Evolutionary conservation across 2,329 filamentous ascomycete genomes (phyloP).

Genomic region (Cadophora sp.): DNA sequence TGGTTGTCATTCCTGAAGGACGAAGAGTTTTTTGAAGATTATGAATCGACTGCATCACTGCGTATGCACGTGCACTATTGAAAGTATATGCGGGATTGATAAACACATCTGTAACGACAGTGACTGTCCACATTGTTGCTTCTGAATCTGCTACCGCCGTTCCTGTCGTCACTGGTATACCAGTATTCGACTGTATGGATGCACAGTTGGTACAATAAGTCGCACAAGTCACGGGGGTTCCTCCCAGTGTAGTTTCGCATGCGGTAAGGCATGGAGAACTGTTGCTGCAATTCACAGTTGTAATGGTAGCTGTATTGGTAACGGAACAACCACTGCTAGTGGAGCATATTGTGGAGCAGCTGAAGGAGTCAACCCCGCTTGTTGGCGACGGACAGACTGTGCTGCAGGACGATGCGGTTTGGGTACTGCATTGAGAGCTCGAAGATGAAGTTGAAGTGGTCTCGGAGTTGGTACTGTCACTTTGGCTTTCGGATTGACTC

Average conservation of each 20-base stretch:
- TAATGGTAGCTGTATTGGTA: slow-evolving; percentile 1
- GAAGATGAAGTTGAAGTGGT: neutral
- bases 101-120: slow-evolving; percentile 7
- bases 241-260: slow-evolving; percentile 4
- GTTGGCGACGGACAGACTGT: neutral
- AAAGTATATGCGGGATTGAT: neutral
- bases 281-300: neutral
- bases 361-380: neutral
- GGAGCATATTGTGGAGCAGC: neutral
- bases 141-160: neutral
- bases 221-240: neutral
- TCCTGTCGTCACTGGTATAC: neutral
- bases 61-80: neutral
- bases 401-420: slow-evolving; percentile 1
- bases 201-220: neutral
- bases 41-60: slow-evolving; percentile 9
- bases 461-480: neutral
- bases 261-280: neutral
- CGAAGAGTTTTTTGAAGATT: slow-evolving; percentile 9
- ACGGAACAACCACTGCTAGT: neutral
- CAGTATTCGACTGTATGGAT: neutral
- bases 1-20: neutral
- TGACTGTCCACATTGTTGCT: neutral
- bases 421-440: neutral
- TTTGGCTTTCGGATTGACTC: neutral